Conservation (phyloP, 1,284 basidiomycete genomes). For the Phellinidium pouzarii region DNA sequence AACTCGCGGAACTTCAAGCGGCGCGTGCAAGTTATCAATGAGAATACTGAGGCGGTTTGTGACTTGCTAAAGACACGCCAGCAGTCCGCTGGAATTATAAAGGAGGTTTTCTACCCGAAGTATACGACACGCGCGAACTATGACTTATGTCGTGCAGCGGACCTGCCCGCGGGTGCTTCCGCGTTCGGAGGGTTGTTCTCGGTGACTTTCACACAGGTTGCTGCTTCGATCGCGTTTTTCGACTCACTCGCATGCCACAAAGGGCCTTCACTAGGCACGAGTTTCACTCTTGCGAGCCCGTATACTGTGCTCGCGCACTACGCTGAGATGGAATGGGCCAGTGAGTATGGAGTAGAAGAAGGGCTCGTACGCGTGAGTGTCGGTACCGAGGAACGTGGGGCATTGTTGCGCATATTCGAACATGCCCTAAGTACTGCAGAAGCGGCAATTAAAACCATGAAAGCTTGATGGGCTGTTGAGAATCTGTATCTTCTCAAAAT, state of each 20-base stretch:
- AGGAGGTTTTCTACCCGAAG: conserved; percentile 87
- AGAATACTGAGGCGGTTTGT: conserved; percentile 79
- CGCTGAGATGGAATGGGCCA: conserved; percentile 89
- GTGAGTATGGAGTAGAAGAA: conserved; percentile 76
- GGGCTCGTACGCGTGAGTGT: conserved; percentile 86
- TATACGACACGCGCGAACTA: conserved; percentile 75
- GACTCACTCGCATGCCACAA: conserved; percentile 81
- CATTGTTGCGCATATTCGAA: conserved; percentile 57
- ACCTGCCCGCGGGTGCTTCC: conserved; percentile 26
- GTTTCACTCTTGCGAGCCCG: conserved; percentile 91
- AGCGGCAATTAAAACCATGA: conserved; percentile 23
- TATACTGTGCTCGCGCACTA: conserved; percentile 95
- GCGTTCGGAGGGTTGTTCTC: conserved; percentile 94
- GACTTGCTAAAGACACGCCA: conserved; percentile 62
- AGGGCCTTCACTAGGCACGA: conserved; percentile 92
- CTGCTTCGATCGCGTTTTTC: conserved; percentile 79
- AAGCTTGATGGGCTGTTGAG: neutral
- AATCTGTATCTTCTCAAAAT: neutral
- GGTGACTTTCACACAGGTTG: conserved; percentile 70
- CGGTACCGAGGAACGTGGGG: conserved; percentile 76
- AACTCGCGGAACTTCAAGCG: conserved; percentile 90
- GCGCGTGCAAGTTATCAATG: conserved; percentile 76
- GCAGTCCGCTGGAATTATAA: conserved; percentile 48
- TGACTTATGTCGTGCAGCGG: conserved; percentile 50
- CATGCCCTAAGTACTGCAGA: conserved; percentile 68